Conservation (phyloP, 1,139 yeast species). For the Lodderomyces elongisporus region DNA sequence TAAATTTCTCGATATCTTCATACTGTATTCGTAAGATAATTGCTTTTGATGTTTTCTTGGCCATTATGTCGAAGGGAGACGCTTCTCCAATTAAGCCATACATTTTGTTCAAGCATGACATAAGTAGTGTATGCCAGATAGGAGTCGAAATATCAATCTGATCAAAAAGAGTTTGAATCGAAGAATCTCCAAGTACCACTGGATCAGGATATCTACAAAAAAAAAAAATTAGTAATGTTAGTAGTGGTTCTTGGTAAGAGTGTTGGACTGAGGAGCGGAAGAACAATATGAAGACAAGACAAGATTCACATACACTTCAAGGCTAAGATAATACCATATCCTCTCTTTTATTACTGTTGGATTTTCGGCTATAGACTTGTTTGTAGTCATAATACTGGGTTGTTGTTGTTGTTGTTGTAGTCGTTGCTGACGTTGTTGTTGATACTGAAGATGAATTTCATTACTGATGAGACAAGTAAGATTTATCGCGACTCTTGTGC, state of each 20-base stretch:
- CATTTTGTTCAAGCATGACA: conserved; percentile 22
- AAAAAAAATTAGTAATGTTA: too few relatives aligned
- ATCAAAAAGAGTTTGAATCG: conserved; percentile 3
- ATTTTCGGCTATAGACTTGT: background rate
- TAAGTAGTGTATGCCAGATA: conserved; percentile 30
- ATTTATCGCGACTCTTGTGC: too few relatives aligned
- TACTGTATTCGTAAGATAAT: conserved; percentile 22
- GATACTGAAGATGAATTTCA: too few relatives aligned
- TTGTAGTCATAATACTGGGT: background rate
- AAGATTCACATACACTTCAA: conserved; percentile 12
- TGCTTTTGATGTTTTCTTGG: conserved; percentile 5
- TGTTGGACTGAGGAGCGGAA: too few relatives aligned
- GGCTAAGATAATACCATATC: conserved; percentile 7
- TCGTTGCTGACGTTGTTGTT: too few relatives aligned
- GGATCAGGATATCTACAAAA: conserved; percentile 8
- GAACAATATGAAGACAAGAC: too few relatives aligned
- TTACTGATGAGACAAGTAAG: too few relatives aligned
- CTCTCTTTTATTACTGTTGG: conserved; percentile 1
- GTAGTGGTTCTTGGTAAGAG: background rate
- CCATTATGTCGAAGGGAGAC: conserved; percentile 25
- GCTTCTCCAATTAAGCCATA: conserved; percentile 38
- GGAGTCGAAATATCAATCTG: conserved; percentile 18
- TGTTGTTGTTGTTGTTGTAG: too few relatives aligned
- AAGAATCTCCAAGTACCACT: conserved; percentile 2
- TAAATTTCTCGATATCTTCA: conserved; percentile 25